phyloP scores from a whole-genome alignment of 2,329 filamentous ascomycete species.

The Sclerotinia borealis region DNA sequence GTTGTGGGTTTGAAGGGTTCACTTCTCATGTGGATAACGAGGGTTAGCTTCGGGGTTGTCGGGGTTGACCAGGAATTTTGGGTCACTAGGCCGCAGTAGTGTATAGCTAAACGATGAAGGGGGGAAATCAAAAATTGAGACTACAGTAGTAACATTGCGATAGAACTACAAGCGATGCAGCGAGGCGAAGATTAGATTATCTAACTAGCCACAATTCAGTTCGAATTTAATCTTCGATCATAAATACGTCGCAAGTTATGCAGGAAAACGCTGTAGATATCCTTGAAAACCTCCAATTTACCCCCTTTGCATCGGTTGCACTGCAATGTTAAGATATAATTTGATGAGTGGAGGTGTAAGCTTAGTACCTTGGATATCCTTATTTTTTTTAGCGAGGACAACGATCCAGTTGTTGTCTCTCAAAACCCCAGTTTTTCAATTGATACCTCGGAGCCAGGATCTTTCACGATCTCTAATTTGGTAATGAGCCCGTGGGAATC shows the following conservation, averaged over 20 bases:
- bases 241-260: neutral
- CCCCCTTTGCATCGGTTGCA: neutral
- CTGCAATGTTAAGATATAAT: neutral
- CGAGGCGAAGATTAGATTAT: neutral
- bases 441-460: neutral
- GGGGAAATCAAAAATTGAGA: neutral
- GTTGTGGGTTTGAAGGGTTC: neutral
- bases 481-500: constrained; percentile 7
- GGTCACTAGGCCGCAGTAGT: too few relatives aligned
- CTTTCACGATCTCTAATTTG: constrained; percentile 5
- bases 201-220: neutral
- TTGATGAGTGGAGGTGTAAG: neutral
- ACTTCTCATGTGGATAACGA: neutral
- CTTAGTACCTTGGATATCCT: neutral
- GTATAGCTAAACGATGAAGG: constrained; percentile 5
- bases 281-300: neutral
- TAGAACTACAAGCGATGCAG: neutral
- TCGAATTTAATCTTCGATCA: neutral
- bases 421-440: constrained; percentile 6
- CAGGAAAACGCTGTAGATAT: neutral
- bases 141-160: neutral
- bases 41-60: neutral
- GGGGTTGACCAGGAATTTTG: neutral
- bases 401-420: constrained; percentile 1
- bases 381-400: neutral